A percentile compares a stretch with the other conserved stretches of the same genome.
phyloP scores from a whole-genome alignment of 768 basidiomycete species.

The Tulasnella sp. region DNA sequence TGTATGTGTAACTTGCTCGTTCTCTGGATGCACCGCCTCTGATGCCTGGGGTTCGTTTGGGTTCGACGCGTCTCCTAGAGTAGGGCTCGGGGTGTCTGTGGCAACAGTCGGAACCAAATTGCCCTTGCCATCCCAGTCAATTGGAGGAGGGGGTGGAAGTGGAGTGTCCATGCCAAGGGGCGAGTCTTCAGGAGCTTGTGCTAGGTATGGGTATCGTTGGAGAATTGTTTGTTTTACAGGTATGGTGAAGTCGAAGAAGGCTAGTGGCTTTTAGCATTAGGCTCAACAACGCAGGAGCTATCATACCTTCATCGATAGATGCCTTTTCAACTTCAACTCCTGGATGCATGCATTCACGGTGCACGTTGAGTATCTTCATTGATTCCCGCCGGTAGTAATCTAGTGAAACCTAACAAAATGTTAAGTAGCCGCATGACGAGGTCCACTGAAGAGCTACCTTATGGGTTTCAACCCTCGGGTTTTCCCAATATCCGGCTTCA shows the following conservation, averaged over 20 bases:
- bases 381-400: conserved; percentile 90
- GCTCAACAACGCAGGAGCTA: neutral
- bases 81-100: neutral
- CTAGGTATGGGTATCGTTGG: conserved; percentile 62
- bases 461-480: conserved; percentile 79
- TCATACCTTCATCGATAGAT: conserved; percentile 70
- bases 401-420: conserved; percentile 56
- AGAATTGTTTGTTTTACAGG: conserved; percentile 68
- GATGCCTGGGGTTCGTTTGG: neutral
- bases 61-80: neutral
- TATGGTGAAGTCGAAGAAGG: conserved; percentile 82
- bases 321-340: conserved; percentile 92
- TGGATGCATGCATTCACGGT: conserved; percentile 59
- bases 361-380: conserved; percentile 68
- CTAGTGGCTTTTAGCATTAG: conserved; percentile 24
- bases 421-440: neutral
- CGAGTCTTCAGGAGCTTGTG: conserved; percentile 52
- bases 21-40: neutral
- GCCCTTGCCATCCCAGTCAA: conserved; percentile 46
- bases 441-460: conserved; percentile 52
- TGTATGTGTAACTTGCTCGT: conserved; percentile 16
- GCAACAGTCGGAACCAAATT: conserved; percentile 42
- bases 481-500: conserved; percentile 86
- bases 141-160: conserved; percentile 53
- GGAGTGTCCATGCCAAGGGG: conserved; percentile 62